Evolutionary conservation across 2,329 filamentous ascomycete genomes (phyloP), one percentile per base, ranked within the genome.

Genomic region (Colletotrichum kahawae): DNA sequence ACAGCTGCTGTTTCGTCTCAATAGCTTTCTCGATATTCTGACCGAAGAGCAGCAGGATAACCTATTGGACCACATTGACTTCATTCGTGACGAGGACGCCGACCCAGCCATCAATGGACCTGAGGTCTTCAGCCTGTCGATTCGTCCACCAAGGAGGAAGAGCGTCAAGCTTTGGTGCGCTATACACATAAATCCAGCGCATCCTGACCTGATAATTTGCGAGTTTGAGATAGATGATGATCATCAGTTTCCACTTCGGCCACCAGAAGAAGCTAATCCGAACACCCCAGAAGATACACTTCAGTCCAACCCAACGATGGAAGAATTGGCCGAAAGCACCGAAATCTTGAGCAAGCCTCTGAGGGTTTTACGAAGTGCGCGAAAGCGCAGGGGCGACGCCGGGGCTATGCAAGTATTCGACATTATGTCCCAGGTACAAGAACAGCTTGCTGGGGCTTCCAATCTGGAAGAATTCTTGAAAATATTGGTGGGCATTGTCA

Each of bases 171-270:
- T 98, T 3, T 98, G 95, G 95, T 97, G 95, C 82, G 95, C 95
- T 9, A 93, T 97, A 78, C 95, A 98, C 80, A 90, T 94, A 71
- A 94, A 93, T 67, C 89, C 92, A 1, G 84, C 87, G 1, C 92
- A 95, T 77, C 90, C 92, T 0, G 90, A 94, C 60, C 83, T 96
- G 29, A 87, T 98, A 33, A 93, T 98, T 12, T 97, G 95, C 86
- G 95, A 98, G 80, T 96, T 98, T 73, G 95, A 98, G 81, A 84
- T 95, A 3, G 95, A 98, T 81, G 93, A 98, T 76, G 95, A 97
- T 77, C 83, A 87, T 1, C 82, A 90, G 6, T 90, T 93, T 78
- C 95, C 95, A 1, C 84, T 96, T 8, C 90, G 93, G 1, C 92
- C 94, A 4, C 79, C 83, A 4, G 89, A 90, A 64, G 91, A 93